Evolutionary conservation across 2,329 filamentous ascomycete genomes (phyloP).

Genomic region (Aspergillus texensis): DNA sequence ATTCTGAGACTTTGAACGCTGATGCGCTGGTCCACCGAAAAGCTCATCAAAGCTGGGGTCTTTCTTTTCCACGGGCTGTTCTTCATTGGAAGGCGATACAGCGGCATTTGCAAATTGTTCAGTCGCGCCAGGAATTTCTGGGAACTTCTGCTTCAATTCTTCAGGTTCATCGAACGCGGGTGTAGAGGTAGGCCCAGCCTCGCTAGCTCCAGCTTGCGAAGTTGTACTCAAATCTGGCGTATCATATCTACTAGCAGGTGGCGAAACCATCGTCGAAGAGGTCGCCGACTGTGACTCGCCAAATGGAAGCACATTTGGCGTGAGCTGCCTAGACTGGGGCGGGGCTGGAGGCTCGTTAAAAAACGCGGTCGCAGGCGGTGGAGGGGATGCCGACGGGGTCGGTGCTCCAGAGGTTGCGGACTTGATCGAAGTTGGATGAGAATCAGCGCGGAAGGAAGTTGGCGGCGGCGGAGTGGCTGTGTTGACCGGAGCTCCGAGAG

Average conservation of each 20-base stretch:
- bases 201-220: conserved; percentile 39
- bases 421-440: conserved; percentile 44
- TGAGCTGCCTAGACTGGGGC: conserved; percentile 75
- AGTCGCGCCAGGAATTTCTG: conserved; percentile 21
- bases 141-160: conserved; percentile 24
- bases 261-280: conserved; percentile 77
- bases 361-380: conserved; percentile 43
- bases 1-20: conserved; percentile 49
- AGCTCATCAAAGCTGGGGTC: conserved; percentile 50
- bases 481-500: conserved; percentile 53
- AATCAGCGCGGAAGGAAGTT: conserved; percentile 64
- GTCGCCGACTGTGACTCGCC: conserved; percentile 68
- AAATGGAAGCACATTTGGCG: conserved; percentile 74
- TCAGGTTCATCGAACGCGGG: conserved; percentile 41
- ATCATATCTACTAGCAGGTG: conserved; percentile 66
- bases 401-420: conserved; percentile 54
- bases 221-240: conserved; percentile 49
- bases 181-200: conserved; percentile 22
- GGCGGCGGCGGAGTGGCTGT: conserved; percentile 51
- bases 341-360: conserved; percentile 57
- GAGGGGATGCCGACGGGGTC: conserved; percentile 66
- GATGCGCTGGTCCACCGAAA: conserved; percentile 47
- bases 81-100: conserved; percentile 45
- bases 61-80: conserved; percentile 29
- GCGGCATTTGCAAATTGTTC: conserved; percentile 41